Evolutionary conservation across 192 early-diverging fungal genomes (phyloP).

Genomic region (Piromyces sp.): DNA sequence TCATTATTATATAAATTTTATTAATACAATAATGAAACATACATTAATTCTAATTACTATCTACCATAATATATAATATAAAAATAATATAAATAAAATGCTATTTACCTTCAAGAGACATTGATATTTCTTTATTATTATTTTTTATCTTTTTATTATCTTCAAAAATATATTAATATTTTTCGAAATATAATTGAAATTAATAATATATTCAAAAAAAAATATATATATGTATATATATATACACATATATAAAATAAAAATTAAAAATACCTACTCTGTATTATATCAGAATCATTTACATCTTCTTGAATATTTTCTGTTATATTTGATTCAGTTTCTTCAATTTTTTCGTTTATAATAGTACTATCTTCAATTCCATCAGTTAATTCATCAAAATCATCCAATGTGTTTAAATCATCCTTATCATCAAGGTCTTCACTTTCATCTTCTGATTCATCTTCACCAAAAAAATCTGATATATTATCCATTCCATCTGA

Average conservation of each 20-base stretch:
- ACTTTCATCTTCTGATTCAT: neutral
- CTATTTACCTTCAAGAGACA: neutral
- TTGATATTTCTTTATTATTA: neutral
- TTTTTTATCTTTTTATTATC: neutral
- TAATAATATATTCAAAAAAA: too few species aligned
- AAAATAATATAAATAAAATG: too few species aligned
- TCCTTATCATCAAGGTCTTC: neutral
- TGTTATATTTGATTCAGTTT: neutral
- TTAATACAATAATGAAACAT: too few species aligned
- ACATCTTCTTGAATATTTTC: neutral
- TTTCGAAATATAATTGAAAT: too few species aligned
- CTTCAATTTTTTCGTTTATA: neutral
- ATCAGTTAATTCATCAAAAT: neutral
- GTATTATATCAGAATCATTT: neutral
- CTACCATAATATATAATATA: too few species aligned
- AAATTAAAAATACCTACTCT: too few species aligned
- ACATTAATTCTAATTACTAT: too few species aligned
- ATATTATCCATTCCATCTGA: neutral
- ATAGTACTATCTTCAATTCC: neutral
- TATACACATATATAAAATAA: too few species aligned
- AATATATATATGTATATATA: too few species aligned
- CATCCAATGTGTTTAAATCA: neutral
- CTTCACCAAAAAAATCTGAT: neutral
- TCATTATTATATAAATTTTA: too few species aligned
- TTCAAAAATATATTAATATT: too few species aligned